These are phyloP conservation scores for Rhizopus delemar DNA, from an alignment of 371 early-diverging fungal genomes.

Conservation along the genomic window DNA sequence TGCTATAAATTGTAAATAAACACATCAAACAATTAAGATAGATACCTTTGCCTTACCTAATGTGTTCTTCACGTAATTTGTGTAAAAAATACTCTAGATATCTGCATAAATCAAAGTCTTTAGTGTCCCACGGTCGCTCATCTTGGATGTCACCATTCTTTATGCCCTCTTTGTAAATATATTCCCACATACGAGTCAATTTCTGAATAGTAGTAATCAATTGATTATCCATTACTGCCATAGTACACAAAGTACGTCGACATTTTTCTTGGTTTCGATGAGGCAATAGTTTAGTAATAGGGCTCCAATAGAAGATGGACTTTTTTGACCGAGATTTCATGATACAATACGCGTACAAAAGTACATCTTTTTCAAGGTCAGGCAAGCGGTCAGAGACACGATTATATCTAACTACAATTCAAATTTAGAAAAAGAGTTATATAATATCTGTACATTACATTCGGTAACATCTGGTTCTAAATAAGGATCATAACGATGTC, in stretches of 20 bases:
- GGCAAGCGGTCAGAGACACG: constrained; percentile 5
- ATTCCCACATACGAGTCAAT: constrained; percentile 12
- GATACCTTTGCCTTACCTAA: neutral
- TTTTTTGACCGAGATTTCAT: constrained; percentile 19
- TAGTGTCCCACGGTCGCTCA: constrained; percentile 17
- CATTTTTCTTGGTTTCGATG: constrained; percentile 7
- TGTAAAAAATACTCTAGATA: constrained; percentile 22
- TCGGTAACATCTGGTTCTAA: neutral
- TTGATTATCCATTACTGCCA: neutral
- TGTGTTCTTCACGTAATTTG: constrained; percentile 4
- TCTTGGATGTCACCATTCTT: constrained; percentile 13
- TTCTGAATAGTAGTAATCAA: neutral
- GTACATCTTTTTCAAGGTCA: constrained; percentile 18
- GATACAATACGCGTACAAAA: constrained; percentile 18
- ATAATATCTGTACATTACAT: neutral
- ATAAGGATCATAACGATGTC: neutral
- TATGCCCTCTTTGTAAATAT: constrained; percentile 17
- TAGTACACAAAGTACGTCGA: constrained; percentile 7
- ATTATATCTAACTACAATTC: neutral
- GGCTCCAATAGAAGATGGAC: constrained; percentile 17
- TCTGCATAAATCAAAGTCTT: constrained; percentile 14
- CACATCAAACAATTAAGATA: neutral
- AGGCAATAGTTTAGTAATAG: constrained; percentile 11
- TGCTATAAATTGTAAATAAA: neutral
- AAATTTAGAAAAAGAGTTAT: neutral